Evolutionary conservation across 106 monocot species (phyloP), one percentile per base, ranked within the genome.

Genomic region (Platanthera guangdongensis): DNA sequence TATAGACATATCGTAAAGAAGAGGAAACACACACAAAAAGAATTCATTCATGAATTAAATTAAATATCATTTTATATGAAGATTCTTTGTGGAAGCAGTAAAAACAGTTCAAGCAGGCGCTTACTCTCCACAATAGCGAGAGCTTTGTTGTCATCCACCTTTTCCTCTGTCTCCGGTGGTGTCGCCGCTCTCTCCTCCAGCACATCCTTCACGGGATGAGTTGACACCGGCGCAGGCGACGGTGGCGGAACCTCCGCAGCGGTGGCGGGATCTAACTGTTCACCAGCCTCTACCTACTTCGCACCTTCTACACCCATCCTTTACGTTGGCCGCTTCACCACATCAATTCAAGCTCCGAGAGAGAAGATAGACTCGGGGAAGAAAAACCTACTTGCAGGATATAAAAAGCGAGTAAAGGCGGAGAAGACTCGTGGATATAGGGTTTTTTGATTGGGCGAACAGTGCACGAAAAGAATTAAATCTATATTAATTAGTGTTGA

Each of bases 111-210:
- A n/a, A n/a, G n/a, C n/a, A 28, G 30, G 65, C 28, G n/a, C 78
- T 85, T 75, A 86, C 89, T 90, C 52, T 90, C 90, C 6, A 90
- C 84, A 19, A 85, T 51, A 55, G 75, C 74, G 51, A 90, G 84
- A 15, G 87, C 80, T 53, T 90, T 87, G 52, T 76, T 82, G 48
- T 87, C 87, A 60, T 85, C 84, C 52, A 57, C 52, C 78, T 86
- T 84, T 57, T 69, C 74, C 68, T 86, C 83, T 71, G 76, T 47
- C 7, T 72, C 75, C 52, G 87, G 81, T n/a, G 81, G 83, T 15
- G 72, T 78, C 68, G 82, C 84, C 39, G 76, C 65, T 80, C 87
- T 87, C 87, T 84, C 90, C 78, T 90, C 90, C 11, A 84, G 72
- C 11, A 86, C 86, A 47, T 89, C 89, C 74, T 85, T 86, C 12